phyloP scores from a whole-genome alignment of 345 rosid species.

The Camelina neglecta region DNA sequence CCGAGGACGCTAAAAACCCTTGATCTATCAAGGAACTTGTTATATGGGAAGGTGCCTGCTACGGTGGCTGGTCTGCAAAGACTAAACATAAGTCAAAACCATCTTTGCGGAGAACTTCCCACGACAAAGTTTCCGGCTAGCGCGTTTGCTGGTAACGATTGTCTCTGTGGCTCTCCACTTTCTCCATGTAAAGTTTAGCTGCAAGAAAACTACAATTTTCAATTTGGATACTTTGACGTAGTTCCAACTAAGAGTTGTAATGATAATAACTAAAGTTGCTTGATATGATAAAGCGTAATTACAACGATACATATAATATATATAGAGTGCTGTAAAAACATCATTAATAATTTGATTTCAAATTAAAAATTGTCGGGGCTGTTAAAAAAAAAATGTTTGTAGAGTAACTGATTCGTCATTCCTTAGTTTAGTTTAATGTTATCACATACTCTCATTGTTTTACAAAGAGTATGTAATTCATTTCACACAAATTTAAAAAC shows the following conservation, averaged over 20 bases:
- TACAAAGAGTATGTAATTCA: no score
- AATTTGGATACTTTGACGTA: background rate
- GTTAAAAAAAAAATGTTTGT: no score
- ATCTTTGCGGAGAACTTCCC: constrained; percentile 75
- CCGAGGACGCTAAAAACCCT: constrained; percentile 51
- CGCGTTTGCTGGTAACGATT: constrained; percentile 54
- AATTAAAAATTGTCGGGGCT: no score
- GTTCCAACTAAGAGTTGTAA: background rate
- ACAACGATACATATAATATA: background rate
- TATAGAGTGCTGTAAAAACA: no score
- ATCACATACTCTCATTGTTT: no score
- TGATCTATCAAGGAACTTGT: constrained; percentile 62
- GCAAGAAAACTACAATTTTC: background rate
- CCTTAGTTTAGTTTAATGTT: no score
- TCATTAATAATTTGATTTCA: no score
- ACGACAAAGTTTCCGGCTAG: constrained; percentile 56
- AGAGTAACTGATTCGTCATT: no score
- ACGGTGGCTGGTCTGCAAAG: constrained; percentile 47
- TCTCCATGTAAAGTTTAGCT: constrained; percentile 50
- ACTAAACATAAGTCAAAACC: constrained; percentile 61
- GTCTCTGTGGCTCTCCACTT: constrained; percentile 65
- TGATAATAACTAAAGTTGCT: background rate
- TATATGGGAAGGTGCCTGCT: constrained; percentile 60
- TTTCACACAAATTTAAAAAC: no score
- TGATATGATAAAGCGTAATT: background rate